Base-by-base conservation (phyloP, 2,329 filamentous ascomycete genomes). In the Colletotrichum sp. region DNA sequence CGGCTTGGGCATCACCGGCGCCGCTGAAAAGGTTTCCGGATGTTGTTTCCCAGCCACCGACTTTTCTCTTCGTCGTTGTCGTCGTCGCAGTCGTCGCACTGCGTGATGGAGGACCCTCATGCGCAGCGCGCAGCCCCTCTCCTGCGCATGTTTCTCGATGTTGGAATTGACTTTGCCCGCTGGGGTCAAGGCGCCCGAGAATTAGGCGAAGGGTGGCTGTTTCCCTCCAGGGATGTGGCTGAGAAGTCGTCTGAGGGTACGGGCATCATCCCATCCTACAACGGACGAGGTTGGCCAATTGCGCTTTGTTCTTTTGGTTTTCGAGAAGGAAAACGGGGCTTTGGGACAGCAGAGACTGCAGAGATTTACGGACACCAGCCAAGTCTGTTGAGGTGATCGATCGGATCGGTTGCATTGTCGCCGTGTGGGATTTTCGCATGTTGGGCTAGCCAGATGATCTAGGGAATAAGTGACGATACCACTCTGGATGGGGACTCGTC, bases 1-100 rank as follows among this genome's bases (percentile, higher is more conserved):
- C 63, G 71, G 67, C 67, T 76, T 77, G 75, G 75, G 72, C 72
- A 68, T 76, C 72, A 76, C 64, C 75, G 76, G 65, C 70, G 66
- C 57, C 64, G 49, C 66, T 73, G 73, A 28, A 60, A 71, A 67
- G 34, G 57, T 28, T 70, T 71, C 67, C 49, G 69, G 65, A 55
- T 65, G 63, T 78, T 70, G 44, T 44, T 76, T 75, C 66, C 75
- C 75, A 77, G 75, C 75, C 75, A 77, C 71, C 75, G 66, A 39
- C 49, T 63, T 77, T 77, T 77, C 74, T 60, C 32, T 52, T 63
- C n/a, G 16, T 28, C 24, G 57, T 6, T 24, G 21, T 39, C 39
- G n/a, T 32, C n/a, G 8, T 26, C 60, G 16, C 18, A n/a, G 18
- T 60, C 32, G 69, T 52, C 32, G 63, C 26, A 34, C 59, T 63